Evolutionary conservation across 108 stramenopile species (phyloP).

Genomic region (Phaeodactylum tricornutum): DNA sequence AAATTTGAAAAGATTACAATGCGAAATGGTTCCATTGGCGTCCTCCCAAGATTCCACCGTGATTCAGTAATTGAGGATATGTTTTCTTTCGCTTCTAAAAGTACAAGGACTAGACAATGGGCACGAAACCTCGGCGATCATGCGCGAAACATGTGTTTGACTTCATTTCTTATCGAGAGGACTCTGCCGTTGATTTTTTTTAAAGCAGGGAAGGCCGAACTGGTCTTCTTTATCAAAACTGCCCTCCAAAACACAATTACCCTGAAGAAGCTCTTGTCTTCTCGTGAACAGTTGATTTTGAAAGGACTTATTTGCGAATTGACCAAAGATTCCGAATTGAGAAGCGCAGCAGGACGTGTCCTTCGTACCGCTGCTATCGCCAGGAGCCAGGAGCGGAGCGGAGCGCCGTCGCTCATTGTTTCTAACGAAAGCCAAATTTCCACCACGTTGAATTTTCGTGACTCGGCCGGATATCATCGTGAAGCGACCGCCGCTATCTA

Average conservation of each 20-base stretch:
- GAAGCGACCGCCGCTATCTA: no score
- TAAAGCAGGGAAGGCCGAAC: constrained; percentile 22
- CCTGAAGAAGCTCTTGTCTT: constrained; percentile 20
- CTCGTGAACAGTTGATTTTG: constrained; percentile 35
- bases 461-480: no score
- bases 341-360: constrained; percentile 1
- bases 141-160: constrained; percentile 28
- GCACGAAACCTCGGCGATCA: constrained; percentile 30
- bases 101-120: neutral
- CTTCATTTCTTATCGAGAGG: no score
- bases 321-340: constrained; percentile 23
- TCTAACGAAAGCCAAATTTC: neutral
- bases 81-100: neutral
- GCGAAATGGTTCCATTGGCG: neutral
- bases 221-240: constrained; percentile 43
- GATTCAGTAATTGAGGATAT: no score
- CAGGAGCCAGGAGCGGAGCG: constrained; percentile 8
- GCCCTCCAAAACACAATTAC: constrained; percentile 21
- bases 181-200: constrained; percentile 49
- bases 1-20: neutral
- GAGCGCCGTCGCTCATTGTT: no score
- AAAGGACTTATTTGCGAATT: constrained; percentile 60
- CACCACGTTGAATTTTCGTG: neutral
- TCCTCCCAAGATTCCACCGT: no score
- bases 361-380: constrained; percentile 8